Base-by-base conservation (phyloP, 2,329 filamentous ascomycete genomes). In the Trichoderma semiorbis region DNA sequence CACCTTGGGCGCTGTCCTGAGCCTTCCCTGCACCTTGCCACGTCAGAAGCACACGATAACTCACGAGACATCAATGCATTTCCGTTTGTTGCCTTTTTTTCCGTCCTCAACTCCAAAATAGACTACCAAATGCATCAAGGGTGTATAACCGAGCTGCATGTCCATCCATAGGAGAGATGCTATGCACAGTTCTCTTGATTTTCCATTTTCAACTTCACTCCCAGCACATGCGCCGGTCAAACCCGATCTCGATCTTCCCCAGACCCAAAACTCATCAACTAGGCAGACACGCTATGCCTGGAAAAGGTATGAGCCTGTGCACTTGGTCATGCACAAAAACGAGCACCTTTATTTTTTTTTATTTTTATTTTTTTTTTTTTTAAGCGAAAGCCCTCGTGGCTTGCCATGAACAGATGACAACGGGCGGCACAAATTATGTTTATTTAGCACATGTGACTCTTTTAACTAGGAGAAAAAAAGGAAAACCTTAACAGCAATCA, bases 161-260 rank as follows among this genome's bases (percentile, higher is more conserved):
- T 24, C 7, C n/a, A 57, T 57, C 1, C 24, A 12, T 6, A 11
- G 7, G 24, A 21, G 21, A 14, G 11, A 24, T 32, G 26, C 1
- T n/a, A 50, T 39, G 12, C 30, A 21, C 5, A n/a, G 3, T 39
- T 16, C 3, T 47, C 14, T 55, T 36, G 3, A 16, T 39, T 26
- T 7, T 39, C 32, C 26, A 39, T 43, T 47, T 43, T 43, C n/a
- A 8, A 10, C n/a, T 61, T 14, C 16, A 53, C 50, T 47, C 53
- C 26, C 28, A 68, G 30, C 11, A 32, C n/a, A 21, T 55, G 50
- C 32, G 26, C 55, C 57, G 36, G 57, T 61, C 39, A 43, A 69
- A 58, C 39, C 66, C 66, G 55, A 69, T 61, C 66, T 69, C 66
- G 57, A 69, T 69, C 66, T 69, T 69, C 66, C 66, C 66, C 57